Base-by-base conservation (phyloP, 345 rosid species). In the Hibiscus tridactylites region DNA sequence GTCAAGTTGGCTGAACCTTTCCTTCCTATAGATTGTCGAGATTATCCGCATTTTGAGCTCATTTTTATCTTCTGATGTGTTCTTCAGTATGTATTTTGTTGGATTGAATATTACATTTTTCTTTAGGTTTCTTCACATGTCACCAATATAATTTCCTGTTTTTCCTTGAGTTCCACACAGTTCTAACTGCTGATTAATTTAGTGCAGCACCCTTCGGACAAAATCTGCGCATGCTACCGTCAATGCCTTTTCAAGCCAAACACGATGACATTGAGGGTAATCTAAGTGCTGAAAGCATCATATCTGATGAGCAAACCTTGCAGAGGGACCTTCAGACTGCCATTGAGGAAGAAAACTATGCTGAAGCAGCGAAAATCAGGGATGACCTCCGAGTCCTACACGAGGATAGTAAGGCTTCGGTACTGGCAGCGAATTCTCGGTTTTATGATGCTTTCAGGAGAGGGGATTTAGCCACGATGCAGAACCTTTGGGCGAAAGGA, bases 271-370 rank as follows among this genome's bases (percentile, higher is more conserved):
- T 77, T 1, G 89, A 76, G 78, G 89, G 88, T 71, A 73, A 71
- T 42, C 37, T 79, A 9, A 83, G 84, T 44, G 83, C 83, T 13
- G 91, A 91, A 61, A 86, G 84, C 78, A 61, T 82, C 53, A 70
- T 83, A 70, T 39, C 73, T 16, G 92, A 87, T 29, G 96, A 92
- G 79, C 80, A 87, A 80, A 78, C 83, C 46, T 83, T 95, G 74
- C 85, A 74, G 59, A 81, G 77, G 65, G 91, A 90, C 52, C 79
- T 92, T 7, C 80, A 82, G 78, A 71, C 26, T 76, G 99, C 99
- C 29, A 84, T 92, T 9, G 81, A 91, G 68, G 89, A 90, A 74
- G 98, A 95, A 79, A 84, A 92, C 81, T 92, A 95, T n/a, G 80
- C 83, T 0, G 76, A 87, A 75, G 99, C 97, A 63, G 99, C 99